Conservation (phyloP, 2,329 filamentous ascomycete genomes). For the Botryotinia convoluta region DNA sequence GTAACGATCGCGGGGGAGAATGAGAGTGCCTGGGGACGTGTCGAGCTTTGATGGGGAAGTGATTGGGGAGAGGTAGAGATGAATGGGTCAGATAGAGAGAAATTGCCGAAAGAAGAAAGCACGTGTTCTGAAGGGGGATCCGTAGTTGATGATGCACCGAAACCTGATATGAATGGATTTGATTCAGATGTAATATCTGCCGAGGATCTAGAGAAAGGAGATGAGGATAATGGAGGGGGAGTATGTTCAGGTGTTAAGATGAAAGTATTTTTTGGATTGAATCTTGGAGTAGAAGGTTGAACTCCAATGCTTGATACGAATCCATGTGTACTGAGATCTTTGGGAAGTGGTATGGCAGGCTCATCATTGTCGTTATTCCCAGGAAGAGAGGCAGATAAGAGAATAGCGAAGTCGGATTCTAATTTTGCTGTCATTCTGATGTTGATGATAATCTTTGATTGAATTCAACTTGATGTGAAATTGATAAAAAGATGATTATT, state of each 20-base stretch:
- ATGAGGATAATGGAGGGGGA: background rate
- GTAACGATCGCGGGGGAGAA: background rate
- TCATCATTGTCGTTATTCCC: background rate
- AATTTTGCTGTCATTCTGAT: background rate
- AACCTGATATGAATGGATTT: too few relatives aligned
- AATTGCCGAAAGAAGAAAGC: too few relatives aligned
- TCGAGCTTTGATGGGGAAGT: too few relatives aligned
- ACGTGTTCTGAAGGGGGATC: accelerated
- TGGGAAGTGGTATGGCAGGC: background rate
- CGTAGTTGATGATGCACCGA: too few relatives aligned
- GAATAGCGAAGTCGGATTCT: too few relatives aligned
- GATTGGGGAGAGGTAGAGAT: too few relatives aligned
- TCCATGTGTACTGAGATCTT: background rate
- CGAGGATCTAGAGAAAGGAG: background rate
- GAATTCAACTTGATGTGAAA: background rate
- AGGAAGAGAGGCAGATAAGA: accelerated
- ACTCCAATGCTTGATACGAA: background rate
- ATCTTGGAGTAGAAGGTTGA: background rate
- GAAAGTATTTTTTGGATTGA: background rate
- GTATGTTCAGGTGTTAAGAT: background rate
- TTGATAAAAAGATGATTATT: background rate
- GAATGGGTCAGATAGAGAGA: too few relatives aligned
- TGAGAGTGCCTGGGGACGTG: background rate
- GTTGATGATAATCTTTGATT: background rate
- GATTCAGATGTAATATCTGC: too few relatives aligned